Evolutionary conservation across 805 yeast species (phyloP), one percentile per base, ranked within the genome.

Genomic region (Hanseniaspora clermontiae): DNA sequence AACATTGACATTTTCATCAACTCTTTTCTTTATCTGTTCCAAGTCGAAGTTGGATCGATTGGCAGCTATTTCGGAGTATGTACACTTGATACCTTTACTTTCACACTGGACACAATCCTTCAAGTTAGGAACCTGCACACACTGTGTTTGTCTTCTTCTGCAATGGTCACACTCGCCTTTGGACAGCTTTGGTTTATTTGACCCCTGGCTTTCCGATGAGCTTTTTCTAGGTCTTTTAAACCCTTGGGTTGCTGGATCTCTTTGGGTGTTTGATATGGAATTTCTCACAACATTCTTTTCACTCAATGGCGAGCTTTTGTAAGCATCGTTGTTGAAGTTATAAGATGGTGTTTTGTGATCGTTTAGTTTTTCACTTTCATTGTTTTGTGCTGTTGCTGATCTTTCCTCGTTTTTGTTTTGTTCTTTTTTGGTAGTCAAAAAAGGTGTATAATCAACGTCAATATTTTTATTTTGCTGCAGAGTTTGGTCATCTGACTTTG

Each of bases 141-240:
- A 90, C 61, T 85, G 80, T 24, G 84, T 83, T 65, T 86, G 87
- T 49, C 90, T 74, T 58, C 89, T 72, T 43, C 95, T 74, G 68
- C 97, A 90, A 61, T 83, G 87, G 64, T 87, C 95, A 65, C 96
- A 89, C 0, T 95, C 91, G 8, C 61, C 59, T 11, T 49, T 29
- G 31, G 53, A 39, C 29, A 20, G 14, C 19, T 37, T 43, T 12
- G 10, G 7, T 4, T 27, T 32, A 15, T 40, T 46, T 5, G 51
- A 69, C 70, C n/a, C 14, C 11, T 42, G 42, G 20, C 48, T 50
- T 12, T 31, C 45, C 66, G 69, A 59, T 59, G 65, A 42, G 68
- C 71, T 59, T 65, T 66, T 36, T 70, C 68, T 49, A 61, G 59
- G 47, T 63, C 65, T 9, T 65, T 51, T 38, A 55, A 27, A 59